A percentile compares a stretch with the other conserved stretches of the same genome.
phyloP scores from a whole-genome alignment of 2,329 filamentous ascomycete genomes.

The Curvularia sp. region DNA sequence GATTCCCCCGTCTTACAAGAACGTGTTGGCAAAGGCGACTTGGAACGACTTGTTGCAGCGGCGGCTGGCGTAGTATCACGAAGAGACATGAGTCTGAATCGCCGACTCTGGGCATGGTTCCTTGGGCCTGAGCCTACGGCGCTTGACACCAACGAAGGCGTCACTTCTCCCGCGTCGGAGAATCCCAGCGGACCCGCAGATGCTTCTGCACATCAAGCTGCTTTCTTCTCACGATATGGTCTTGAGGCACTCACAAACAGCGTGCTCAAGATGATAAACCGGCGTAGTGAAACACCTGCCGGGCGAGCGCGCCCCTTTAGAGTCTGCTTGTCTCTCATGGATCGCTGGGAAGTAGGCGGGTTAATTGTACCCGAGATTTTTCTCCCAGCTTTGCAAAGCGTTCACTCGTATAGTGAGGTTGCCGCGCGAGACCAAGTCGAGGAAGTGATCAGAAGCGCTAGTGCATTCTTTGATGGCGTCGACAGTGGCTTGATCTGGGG shows the following conservation, averaged over 20 bases:
- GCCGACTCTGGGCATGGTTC: constrained; percentile 95
- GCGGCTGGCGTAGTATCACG: constrained; percentile 87
- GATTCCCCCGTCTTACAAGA: constrained; percentile 81
- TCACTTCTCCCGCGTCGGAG: constrained; percentile 54
- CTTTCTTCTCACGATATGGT: constrained; percentile 83
- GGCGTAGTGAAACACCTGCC: constrained; percentile 60
- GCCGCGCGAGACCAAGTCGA: constrained; percentile 75
- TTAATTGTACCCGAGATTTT: constrained; percentile 89
- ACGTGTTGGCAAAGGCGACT: constrained; percentile 74
- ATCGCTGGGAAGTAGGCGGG: constrained; percentile 95
- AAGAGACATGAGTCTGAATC: constrained; percentile 95
- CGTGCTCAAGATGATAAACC: constrained; percentile 77
- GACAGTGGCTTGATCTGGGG: constrained; percentile 93
- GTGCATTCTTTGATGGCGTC: constrained; percentile 95
- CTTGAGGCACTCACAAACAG: constrained; percentile 76
- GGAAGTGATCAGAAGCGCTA: constrained; percentile 91
- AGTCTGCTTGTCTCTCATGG: constrained; percentile 94
- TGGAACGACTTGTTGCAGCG: constrained; percentile 81
- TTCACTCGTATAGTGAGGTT: constrained; percentile 73
- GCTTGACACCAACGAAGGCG: constrained; percentile 44
- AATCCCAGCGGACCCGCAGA: constrained; percentile 57
- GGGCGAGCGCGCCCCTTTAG: constrained; percentile 86
- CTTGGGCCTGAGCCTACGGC: constrained; percentile 74
- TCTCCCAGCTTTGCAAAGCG: constrained; percentile 80
- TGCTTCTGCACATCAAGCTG: constrained; percentile 57